phyloP scores from a whole-genome alignment of 495 filamentous ascomycete genomes.

The Neurospora africana region DNA sequence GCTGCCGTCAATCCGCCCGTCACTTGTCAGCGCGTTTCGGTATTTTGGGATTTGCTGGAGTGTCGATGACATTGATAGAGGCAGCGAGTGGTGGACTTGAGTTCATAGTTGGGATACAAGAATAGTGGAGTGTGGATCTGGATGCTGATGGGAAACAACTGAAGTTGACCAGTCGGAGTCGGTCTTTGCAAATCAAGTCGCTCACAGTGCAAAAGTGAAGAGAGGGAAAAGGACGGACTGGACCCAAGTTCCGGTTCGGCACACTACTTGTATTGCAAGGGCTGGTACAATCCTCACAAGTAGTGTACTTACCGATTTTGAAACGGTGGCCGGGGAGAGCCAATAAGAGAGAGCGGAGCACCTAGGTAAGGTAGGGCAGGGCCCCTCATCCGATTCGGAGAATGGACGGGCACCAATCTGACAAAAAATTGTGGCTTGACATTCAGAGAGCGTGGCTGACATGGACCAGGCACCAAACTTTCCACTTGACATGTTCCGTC shows the following conservation, averaged over 20 bases:
- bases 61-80: not conserved
- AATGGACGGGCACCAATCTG: not conserved
- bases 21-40: not conserved
- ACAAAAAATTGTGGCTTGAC: not conserved
- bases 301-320: not conserved
- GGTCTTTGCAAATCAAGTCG: not conserved
- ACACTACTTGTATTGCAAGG: not conserved
- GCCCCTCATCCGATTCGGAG: not conserved
- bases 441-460: not conserved
- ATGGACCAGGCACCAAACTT: not conserved
- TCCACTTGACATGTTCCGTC: not conserved
- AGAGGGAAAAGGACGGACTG: not conserved
- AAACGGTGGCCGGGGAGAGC: not conserved
- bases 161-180: not conserved
- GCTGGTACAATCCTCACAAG: not conserved
- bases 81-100: not conserved
- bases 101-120: not conserved
- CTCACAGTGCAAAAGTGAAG: not conserved
- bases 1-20: not conserved
- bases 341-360: not conserved
- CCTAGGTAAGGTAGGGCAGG: not conserved
- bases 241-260: not conserved
- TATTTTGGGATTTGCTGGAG: not conserved
- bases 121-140: not conserved
- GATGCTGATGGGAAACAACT: not conserved